Evolutionary conservation across 2,329 filamentous ascomycete genomes (phyloP), one percentile per base, ranked within the genome.

Genomic region (Alternaria sp.): DNA sequence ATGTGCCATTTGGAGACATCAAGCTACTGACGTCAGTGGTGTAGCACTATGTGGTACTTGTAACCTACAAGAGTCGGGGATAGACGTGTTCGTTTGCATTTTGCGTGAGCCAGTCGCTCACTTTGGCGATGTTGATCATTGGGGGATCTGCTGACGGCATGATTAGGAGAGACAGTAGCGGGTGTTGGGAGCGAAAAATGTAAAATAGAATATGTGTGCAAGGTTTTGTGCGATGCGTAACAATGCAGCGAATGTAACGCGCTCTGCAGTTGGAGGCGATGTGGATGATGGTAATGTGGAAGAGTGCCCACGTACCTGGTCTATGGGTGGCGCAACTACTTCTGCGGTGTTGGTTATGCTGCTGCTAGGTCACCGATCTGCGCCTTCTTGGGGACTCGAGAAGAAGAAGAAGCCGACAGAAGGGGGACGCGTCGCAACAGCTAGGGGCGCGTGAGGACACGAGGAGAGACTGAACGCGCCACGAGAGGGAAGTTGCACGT

Each of bases 1-100:
- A 69, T 2, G 80, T 83, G 61, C 81, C 82, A 64, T 82, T 83
- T 23, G 80, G 80, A 29, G 81, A 83, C 79, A 83, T 84, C 54
- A 83, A 70, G 61, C 79, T 81, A 54, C 13, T 45, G 42, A 14
- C 6, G 42, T 70, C 37, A 70, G 63, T 42, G n/a, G 34, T 24
- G 14, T 10, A 36, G 40, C 11, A 46, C 5, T 11, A 17, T 13
- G 10, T 21, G n/a, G 17, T 40, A 42, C 24, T 23, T 36, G n/a
- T 9, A 33, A 73, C 77, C 68, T 66, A 79, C 77, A 78, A 80
- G 69, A 80, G 80, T 34, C 77, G 76, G 26, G 78, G 78, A 66
- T 79, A 81, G 10, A 82, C 73, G 42, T 77, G 72, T 39, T 77
- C 72, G 60, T 81, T 78, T 54, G 76, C 77, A 66, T 82, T 81